phyloP scores from a whole-genome alignment of 352 stramenopile species.

The Phytophthora constricta region DNA sequence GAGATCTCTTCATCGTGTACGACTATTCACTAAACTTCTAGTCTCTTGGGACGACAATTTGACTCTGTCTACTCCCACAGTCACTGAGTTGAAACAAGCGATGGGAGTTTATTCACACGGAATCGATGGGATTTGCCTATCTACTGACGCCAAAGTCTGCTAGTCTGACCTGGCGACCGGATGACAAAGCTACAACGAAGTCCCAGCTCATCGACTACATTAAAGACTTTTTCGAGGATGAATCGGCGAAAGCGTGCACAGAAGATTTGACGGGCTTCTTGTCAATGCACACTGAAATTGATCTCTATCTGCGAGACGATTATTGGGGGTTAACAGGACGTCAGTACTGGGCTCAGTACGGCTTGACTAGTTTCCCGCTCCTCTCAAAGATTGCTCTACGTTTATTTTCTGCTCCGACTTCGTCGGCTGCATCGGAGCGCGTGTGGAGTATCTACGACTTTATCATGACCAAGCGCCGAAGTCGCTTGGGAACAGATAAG shows the following conservation, averaged over 20 bases:
- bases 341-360: not conserved
- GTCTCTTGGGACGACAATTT: too few relatives aligned
- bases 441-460: constrained; percentile 18
- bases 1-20: too few relatives aligned
- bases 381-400: not conserved
- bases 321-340: too few relatives aligned
- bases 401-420: not conserved
- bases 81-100: too few relatives aligned
- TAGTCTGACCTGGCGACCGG: not conserved
- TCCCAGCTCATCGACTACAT: not conserved
- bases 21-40: too few relatives aligned
- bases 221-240: not conserved
- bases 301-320: not conserved
- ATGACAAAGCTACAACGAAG: not conserved
- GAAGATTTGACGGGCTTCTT: not conserved
- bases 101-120: not conserved
- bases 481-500: not conserved
- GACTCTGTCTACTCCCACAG: too few relatives aligned
- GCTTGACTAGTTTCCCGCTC: not conserved
- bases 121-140: not conserved
- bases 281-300: not conserved
- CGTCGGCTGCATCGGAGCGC: constrained; percentile 10
- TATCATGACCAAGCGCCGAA: constrained; percentile 13
- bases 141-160: not conserved
- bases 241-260: not conserved